Evolutionary conservation across 2,329 filamentous ascomycete species (phyloP).

Genomic region (Penicillium sp.): DNA sequence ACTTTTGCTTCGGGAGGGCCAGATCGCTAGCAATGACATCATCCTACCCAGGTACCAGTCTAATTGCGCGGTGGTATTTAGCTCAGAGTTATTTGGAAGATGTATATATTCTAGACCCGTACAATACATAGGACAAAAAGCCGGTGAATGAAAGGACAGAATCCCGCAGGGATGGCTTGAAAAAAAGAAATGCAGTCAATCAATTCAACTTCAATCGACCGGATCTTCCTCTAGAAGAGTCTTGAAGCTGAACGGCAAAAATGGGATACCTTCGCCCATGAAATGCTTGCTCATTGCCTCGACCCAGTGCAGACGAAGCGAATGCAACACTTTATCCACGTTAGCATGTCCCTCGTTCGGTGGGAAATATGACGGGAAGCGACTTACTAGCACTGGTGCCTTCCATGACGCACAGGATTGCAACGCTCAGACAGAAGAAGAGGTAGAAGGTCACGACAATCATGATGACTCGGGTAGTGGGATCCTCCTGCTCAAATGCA

Average conservation of each 20-base stretch:
- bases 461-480: constrained; percentile 70
- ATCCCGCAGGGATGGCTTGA: constrained; percentile 17
- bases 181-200: constrained; percentile 12
- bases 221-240: constrained; percentile 76
- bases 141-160: constrained; percentile 13
- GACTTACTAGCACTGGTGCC: constrained; percentile 72
- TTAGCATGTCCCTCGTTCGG: no score
- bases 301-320: constrained; percentile 88
- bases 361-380: no score
- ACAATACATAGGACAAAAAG: constrained; percentile 19
- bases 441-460: constrained; percentile 78
- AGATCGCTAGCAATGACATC: no score
- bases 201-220: constrained; percentile 37
- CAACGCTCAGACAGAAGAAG: constrained; percentile 83
- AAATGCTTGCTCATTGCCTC: constrained; percentile 98
- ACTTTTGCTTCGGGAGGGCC: no score
- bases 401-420: constrained; percentile 88
- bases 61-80: not conserved
- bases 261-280: constrained; percentile 82
- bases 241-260: constrained; percentile 86
- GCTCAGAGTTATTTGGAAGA: not conserved
- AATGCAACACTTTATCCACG: constrained; percentile 68
- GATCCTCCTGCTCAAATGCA: constrained; percentile 63
- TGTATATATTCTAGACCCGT: constrained; percentile 20
- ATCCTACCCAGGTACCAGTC: no score